Conservation (phyloP, 495 filamentous ascomycete species). For the Tetracladium marchalianum region DNA sequence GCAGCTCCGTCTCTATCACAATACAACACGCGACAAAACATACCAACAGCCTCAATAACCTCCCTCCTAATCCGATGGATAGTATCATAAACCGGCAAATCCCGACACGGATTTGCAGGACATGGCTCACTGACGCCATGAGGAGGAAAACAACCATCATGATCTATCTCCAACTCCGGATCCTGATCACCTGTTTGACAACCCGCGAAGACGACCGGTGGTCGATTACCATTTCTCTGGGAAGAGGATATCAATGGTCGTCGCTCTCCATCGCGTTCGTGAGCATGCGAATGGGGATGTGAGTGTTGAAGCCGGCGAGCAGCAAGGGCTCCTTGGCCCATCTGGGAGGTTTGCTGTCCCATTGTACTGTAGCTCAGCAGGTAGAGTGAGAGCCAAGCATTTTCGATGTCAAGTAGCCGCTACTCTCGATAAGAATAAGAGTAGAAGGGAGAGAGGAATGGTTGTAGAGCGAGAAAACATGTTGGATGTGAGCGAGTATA, state of each 20-base stretch:
- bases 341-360: constrained; percentile 9
- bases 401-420: too few relatives aligned
- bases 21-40: not conserved
- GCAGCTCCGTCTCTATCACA: not conserved
- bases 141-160: constrained; percentile 18
- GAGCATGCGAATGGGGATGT: too few relatives aligned
- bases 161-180: constrained; percentile 7
- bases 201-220: too few relatives aligned
- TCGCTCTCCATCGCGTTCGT: too few relatives aligned
- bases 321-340: too few relatives aligned
- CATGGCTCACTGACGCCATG: constrained; percentile 14
- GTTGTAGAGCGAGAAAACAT: too few relatives aligned
- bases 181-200: not conserved
- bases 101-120: constrained; percentile 14
- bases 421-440: too few relatives aligned
- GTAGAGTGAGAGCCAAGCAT: too few relatives aligned
- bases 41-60: constrained; percentile 12
- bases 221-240: not conserved
- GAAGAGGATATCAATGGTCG: not conserved
- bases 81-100: constrained; percentile 33
- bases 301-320: too few relatives aligned
- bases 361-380: not conserved
- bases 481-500: too few relatives aligned
- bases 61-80: constrained; percentile 25
- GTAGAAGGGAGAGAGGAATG: too few relatives aligned